A percentile compares a stretch with the other conserved stretches of the same genome.
These are phyloP conservation scores for Ophiostoma quercus DNA, from an alignment of 2,329 filamentous ascomycete genomes.

Conservation along the genomic window DNA sequence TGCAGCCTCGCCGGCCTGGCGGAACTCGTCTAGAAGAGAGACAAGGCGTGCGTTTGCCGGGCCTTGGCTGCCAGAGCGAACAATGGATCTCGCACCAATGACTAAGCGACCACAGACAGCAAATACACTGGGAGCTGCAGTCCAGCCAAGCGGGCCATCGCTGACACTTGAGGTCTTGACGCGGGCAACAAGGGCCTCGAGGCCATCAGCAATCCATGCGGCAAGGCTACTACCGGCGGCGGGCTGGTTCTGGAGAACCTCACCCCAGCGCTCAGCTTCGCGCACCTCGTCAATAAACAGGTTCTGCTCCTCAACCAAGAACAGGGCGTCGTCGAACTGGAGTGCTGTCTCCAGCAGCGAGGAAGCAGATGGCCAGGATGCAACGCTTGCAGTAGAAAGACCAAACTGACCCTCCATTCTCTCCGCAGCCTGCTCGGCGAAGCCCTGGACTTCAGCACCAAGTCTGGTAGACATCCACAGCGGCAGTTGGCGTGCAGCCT, in stretches of 20 bases:
- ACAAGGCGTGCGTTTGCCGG: not conserved
- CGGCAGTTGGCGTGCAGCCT: constrained; percentile 45
- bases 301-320: constrained; percentile 87
- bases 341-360: constrained; percentile 44
- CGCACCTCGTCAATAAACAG: constrained; percentile 80
- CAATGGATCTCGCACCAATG: constrained; percentile 37
- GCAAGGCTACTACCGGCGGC: constrained; percentile 29
- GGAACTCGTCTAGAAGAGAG: constrained; percentile 21
- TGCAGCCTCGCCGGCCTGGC: constrained; percentile 3
- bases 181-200: constrained; percentile 40
- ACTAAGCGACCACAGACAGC: constrained; percentile 50
- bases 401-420: constrained; percentile 39
- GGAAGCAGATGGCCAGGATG: constrained; percentile 33
- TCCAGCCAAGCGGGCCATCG: constrained; percentile 69
- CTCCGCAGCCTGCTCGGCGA: constrained; percentile 39
- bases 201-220: constrained; percentile 48
- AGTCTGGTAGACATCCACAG: constrained; percentile 38
- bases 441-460: constrained; percentile 33
- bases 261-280: constrained; percentile 66
- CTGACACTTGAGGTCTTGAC: constrained; percentile 31
- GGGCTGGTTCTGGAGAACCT: constrained; percentile 39
- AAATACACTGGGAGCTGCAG: constrained; percentile 63
- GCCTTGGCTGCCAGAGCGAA: not conserved
- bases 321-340: constrained; percentile 62
- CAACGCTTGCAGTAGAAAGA: constrained; percentile 17